Percentiles rank a stretch among this genome's conserved stretches.
Evolutionary conservation across 805 yeast genomes (phyloP).

Genomic region (Lipomyces starkeyi): DNA sequence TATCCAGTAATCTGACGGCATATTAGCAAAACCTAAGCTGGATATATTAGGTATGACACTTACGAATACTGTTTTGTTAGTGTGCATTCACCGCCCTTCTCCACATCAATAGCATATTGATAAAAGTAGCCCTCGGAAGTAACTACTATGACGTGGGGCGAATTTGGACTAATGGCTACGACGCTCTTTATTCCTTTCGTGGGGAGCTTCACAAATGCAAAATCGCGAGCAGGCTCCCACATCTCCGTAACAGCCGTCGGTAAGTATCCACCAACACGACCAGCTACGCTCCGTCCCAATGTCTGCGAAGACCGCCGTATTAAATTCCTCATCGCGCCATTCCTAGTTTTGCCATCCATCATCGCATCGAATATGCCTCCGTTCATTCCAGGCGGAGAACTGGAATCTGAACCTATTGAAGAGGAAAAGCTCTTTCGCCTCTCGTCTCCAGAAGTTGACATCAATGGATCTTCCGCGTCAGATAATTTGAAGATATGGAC

Average conservation of each 20-base stretch:
- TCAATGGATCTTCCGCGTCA: constrained; percentile 43
- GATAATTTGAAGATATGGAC: constrained; percentile 87
- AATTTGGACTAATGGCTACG: constrained; percentile 48
- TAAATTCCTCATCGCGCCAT: constrained; percentile 36
- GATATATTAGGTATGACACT: constrained; percentile 3
- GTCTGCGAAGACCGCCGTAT: constrained; percentile 41
- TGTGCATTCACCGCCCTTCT: constrained; percentile 91
- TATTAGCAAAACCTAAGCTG: background rate
- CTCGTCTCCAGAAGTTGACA: constrained; percentile 17
- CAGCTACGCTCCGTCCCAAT: constrained; percentile 59
- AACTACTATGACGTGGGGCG: constrained; percentile 64
- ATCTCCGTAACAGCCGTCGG: constrained; percentile 82
- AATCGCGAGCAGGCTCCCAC: constrained; percentile 84
- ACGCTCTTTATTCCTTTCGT: constrained; percentile 45
- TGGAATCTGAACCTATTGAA: constrained; percentile 32
- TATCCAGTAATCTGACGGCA: constrained; percentile 23
- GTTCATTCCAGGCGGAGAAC: constrained; percentile 36
- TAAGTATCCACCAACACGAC: constrained; percentile 83
- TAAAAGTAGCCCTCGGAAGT: constrained; percentile 82
- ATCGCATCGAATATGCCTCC: constrained; percentile 39
- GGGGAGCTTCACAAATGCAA: constrained; percentile 83
- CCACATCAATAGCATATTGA: constrained; percentile 81
- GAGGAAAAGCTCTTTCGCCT: constrained; percentile 36
- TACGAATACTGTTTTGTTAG: constrained; percentile 54
- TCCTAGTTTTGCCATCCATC: constrained; percentile 37